Percentiles rank a stretch among this genome's conserved stretches.
Evolutionary conservation across 192 early-diverging fungal species (phyloP).

Genomic region (Backusella luteola): DNA sequence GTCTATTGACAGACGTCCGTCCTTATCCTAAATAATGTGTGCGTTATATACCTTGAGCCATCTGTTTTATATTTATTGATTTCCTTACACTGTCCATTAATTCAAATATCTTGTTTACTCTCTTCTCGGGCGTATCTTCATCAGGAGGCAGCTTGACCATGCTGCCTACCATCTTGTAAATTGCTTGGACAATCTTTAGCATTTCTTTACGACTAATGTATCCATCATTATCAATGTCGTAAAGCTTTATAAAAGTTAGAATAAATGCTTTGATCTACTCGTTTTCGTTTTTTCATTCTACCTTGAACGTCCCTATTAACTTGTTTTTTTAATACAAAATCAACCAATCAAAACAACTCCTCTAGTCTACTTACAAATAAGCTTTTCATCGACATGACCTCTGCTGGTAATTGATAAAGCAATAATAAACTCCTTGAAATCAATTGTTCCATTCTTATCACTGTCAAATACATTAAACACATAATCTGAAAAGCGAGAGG

Average conservation of each 20-base stretch:
- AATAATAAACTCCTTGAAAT: conserved; percentile 89
- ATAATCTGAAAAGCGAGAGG: conserved; percentile 83
- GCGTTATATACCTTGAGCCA: too few relatives aligned
- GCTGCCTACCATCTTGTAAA: conserved; percentile 91
- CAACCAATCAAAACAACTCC: too few relatives aligned
- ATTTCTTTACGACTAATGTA: conserved; percentile 87
- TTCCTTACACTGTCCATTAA: conserved; percentile 74
- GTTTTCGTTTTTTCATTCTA: not conserved
- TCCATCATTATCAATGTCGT: conserved; percentile 89
- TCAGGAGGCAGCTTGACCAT: conserved; percentile 88
- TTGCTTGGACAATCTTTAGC: conserved; percentile 86
- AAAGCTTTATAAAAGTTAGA: conserved; percentile 44
- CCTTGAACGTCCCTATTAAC: conserved; percentile 24
- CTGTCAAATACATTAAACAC: conserved; percentile 91
- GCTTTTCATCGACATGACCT: conserved; percentile 80
- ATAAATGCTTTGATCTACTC: too few relatives aligned
- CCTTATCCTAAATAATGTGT: conserved; percentile 54
- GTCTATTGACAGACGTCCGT: conserved; percentile 75
- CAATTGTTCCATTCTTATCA: conserved; percentile 86
- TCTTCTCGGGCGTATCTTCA: conserved; percentile 88
- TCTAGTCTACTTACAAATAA: conserved; percentile 61
- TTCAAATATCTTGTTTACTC: conserved; percentile 87
- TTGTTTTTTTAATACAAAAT: not conserved
- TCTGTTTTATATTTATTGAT: too few relatives aligned
- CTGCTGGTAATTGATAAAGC: conserved; percentile 84